Evolutionary conservation across 306 rosid species (phyloP), one percentile per base, ranked within the genome.

Genomic region (Cicer arietinum): DNA sequence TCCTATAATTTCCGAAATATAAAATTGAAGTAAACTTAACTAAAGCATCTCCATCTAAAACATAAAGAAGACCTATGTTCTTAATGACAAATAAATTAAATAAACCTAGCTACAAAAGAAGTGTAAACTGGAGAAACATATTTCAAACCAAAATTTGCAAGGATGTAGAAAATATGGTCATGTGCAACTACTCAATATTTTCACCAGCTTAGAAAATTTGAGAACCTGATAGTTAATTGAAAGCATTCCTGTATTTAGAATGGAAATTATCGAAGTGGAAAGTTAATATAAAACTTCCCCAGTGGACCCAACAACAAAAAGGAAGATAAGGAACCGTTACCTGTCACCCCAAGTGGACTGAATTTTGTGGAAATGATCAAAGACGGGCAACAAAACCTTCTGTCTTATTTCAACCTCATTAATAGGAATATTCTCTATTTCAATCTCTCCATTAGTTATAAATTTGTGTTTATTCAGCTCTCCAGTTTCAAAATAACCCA

Each of bases 351-450:
- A 90, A 57, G 83, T 71, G 66, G 95, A 77, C 68, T 85, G 94
- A 76, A 82, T 81, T 37, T 90, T 82, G 58, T 66, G 90, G 76
- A 92, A 90, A 85, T 89, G 89, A 72, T 92, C 83, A 67, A 86
- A 88, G 84, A 90, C 86, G 43, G 99, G 99, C 65, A 92, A 81
- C 80, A 92, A 87, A 84, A 88, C 83, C 90, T 89, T 92, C 87
- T 84, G 89, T 84, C 83, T 86, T 74, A 92, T 78, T 81, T 95
- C 99, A 59, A 90, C 84, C 78, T 92, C 98, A 6, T 85, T 78
- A 75, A 81, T 67, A 40, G 86, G 82, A 79, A 90, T 56, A 72
- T 84, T 87, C 82, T 95, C 99, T 84, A 95, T 81, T 87, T 92
- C 96, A 82, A 81, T 82, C 87, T 95, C 98, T 81, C 97, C 98